phyloP scores from a whole-genome alignment of 306 rosid species.

The Quercus ilex region DNA sequence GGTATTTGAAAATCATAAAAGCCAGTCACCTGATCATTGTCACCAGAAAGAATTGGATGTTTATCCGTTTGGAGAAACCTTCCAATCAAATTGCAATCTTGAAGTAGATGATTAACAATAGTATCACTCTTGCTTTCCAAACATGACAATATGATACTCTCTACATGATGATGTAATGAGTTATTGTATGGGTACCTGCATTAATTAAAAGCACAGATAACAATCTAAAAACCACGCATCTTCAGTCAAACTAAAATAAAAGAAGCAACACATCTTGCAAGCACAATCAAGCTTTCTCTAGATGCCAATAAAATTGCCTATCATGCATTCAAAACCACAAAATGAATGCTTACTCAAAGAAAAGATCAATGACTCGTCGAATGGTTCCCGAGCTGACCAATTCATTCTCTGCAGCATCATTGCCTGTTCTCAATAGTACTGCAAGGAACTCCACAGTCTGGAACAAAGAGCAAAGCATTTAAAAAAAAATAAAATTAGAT shows the following conservation, averaged over 20 bases:
- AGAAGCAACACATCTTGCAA: constrained; percentile 5
- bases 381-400: constrained; percentile 87
- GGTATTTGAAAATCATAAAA: neutral
- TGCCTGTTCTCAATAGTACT: constrained; percentile 75
- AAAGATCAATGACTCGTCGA: constrained; percentile 80
- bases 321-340: neutral
- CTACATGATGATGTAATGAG: constrained; percentile 85
- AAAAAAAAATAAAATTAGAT: neutral
- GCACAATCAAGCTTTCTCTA: constrained; percentile 2
- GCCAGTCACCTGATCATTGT: constrained; percentile 52
- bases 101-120: constrained; percentile 73
- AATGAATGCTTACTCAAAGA: constrained; percentile 77
- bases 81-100: constrained; percentile 78
- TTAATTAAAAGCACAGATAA: constrained; percentile 12
- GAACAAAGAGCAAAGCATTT: constrained; percentile 23
- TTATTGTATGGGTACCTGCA: constrained; percentile 95
- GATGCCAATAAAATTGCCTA: neutral
- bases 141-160: constrained; percentile 77
- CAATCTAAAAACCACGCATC: constrained; percentile 5
- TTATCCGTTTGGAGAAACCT: constrained; percentile 71
- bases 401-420: constrained; percentile 80
- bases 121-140: constrained; percentile 79
- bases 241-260: constrained; percentile 3
- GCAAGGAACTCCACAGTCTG: constrained; percentile 97
- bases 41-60: constrained; percentile 56